Base-by-base conservation (phyloP, 805 yeast genomes). In the Saccharomyces mikatae region DNA sequence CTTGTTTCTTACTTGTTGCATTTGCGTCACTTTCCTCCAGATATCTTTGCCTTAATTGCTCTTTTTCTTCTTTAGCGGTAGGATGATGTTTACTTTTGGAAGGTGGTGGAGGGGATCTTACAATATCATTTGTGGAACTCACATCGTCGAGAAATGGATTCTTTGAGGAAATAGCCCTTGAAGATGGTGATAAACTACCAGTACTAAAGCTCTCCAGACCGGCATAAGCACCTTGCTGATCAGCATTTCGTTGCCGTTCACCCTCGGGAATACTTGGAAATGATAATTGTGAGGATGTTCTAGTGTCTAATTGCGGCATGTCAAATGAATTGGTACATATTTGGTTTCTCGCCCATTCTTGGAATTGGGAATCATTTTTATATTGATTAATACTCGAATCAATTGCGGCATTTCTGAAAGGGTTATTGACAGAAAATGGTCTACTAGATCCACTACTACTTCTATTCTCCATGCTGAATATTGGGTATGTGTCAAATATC, bases 361-460 rank as follows among this genome's bases (percentile, higher is more conserved):
- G 82, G 63, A 82, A 84, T 32, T 74, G 72, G 55, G 56, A 69
- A 46, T 68, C 71, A 46, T 72, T 55, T 52, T 67, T 60, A 48
- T 68, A 59, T 44, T 58, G 65, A 41, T 55, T 58, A 30, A 63
- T 51, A 31, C 71, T 67, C n/a, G 65, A 52, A 41, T 65, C 71
- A 47, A 51, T 56, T 46, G 75, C 63, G 6, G 75, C 76, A 53
- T 74, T 74, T 63, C 92, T 77, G 68, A 86, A 86, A n/a, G 92
- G 92, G 61, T 86, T 86, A 66, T 83, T 83, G 2, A 83, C 74
- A 6, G 90, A 84, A 52, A 83, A 72, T 1, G 76, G 78, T 59
- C 77, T 71, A 30, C 52, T 54, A 24, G 50, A 49, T 4, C 61
- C 56, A 9, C 61, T 56, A 21, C 52, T 58, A 48, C 62, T 62